A percentile compares a stretch with the other conserved stretches of the same genome.
phyloP scores from a whole-genome alignment of 495 filamentous ascomycete species.

The Ascodesmis nigricans region DNA sequence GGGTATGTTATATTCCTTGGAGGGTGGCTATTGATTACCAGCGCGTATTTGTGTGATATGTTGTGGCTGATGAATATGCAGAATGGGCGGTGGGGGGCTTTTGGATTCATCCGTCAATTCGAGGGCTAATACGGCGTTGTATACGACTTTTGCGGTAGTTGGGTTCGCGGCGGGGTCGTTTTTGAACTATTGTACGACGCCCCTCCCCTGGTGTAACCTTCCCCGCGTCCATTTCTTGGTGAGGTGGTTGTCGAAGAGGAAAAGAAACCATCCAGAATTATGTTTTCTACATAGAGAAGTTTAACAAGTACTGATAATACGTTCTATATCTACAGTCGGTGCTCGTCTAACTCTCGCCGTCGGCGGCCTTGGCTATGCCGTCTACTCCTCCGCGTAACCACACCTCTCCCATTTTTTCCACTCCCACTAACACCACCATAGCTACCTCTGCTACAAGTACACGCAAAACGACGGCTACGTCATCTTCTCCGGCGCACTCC shows the following conservation, averaged over 20 bases:
- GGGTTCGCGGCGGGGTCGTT: constrained; percentile 73
- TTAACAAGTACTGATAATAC: constrained; percentile 19
- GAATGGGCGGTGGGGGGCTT: constrained; percentile 56
- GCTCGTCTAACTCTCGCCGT: constrained; percentile 49
- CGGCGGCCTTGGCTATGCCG: constrained; percentile 67
- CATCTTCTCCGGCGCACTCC: constrained; percentile 50
- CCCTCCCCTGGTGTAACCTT: not conserved
- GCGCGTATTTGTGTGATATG: not conserved
- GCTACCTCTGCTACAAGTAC: constrained; percentile 69
- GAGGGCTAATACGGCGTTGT: constrained; percentile 49
- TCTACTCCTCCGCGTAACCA: constrained; percentile 63
- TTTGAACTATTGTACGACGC: constrained; percentile 16
- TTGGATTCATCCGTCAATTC: constrained; percentile 39
- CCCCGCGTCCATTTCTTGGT: too few species aligned
- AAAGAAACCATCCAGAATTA: too few species aligned
- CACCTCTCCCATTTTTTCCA: not conserved
- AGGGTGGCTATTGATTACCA: not conserved
- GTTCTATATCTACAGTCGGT: constrained; percentile 57
- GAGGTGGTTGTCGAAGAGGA: too few species aligned
- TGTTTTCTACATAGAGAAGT: too few species aligned
- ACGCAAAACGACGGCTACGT: constrained; percentile 53
- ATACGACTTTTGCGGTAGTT: constrained; percentile 66
- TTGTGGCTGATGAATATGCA: constrained; percentile 5
- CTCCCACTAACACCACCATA: too few species aligned
- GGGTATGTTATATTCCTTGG: too few species aligned